Base-by-base conservation (phyloP, 768 basidiomycete species). In the Xerocomus potaroensis region DNA sequence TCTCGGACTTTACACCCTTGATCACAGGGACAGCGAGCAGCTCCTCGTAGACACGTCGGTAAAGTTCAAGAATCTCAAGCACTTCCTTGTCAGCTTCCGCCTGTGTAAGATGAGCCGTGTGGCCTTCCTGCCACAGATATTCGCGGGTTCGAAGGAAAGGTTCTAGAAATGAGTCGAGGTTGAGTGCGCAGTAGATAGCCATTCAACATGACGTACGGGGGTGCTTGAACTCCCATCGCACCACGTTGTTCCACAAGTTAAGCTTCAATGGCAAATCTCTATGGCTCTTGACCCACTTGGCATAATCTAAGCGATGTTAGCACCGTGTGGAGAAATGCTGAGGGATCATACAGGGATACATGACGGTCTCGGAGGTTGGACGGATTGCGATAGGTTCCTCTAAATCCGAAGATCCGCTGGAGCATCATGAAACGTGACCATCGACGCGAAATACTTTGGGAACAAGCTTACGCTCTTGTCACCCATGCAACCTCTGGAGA, bases 401-500 rank as follows among this genome's bases (percentile, higher is more conserved):
- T 19, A 99, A 78, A 26, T 97, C 95, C 16, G 91, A 91, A 53
- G 78, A 79, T 38, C 96, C 96, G 43, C 91, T 93, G 61, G 23
- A 35, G 18, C 11, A 49, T 18, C 18, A 23, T 43, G 47, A 32
- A 52, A 29, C 47, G 19, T 18, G 23, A 45, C 5, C 15, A 24
- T 24, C 14, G 6, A 22, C 5, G 22, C 21, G 36, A n/a, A 15
- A 32, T 36, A 3, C 2, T 16, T 21, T 26, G n/a, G 39, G 14
- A 32, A 9, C 19, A 12, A 21, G 77, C 90, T 62, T 60, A 92
- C 89, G 95, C 95, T 69, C 80, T 77, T 21, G 96, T 99, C 47
- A 99, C 96, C 96, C 96, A 99, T n/a, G 96, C 96, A 27, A 99
- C 96, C 69, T 99, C 96, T 4, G 96, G 94, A 47, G 95, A 95